Conservation (phyloP, 257 asterid genomes). For the Solanum clarkiae region DNA sequence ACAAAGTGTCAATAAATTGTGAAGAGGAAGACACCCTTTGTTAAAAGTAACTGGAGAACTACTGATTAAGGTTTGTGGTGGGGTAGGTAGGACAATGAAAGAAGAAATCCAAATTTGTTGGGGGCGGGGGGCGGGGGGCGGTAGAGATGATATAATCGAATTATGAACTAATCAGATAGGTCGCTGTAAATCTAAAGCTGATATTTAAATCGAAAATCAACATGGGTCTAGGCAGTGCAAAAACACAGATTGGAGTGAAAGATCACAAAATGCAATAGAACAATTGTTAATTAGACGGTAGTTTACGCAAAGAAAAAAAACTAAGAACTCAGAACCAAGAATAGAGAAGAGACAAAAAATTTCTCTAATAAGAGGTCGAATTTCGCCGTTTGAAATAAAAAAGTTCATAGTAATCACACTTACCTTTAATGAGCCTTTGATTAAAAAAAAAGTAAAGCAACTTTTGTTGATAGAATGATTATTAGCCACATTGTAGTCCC, state of each 20-base stretch:
- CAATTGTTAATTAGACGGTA: background rate
- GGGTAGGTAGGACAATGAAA: background rate
- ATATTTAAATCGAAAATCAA: too few species aligned
- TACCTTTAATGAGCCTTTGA: background rate
- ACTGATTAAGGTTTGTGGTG: background rate
- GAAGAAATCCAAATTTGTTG: background rate
- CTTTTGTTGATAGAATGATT: background rate
- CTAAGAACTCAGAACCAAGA: background rate
- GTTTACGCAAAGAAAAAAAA: background rate
- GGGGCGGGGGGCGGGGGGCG: background rate
- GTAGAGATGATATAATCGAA: too few species aligned
- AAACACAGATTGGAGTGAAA: background rate
- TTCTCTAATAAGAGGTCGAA: background rate
- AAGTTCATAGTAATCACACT: background rate
- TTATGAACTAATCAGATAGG: too few species aligned
- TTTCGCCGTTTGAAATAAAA: background rate
- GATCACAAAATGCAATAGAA: background rate
- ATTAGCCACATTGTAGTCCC: background rate
- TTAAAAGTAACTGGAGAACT: background rate
- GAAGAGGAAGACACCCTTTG: background rate
- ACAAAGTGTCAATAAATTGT: background rate
- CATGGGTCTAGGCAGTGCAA: too few species aligned
- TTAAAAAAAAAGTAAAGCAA: background rate
- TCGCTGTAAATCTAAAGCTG: too few species aligned
- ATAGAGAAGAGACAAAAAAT: rapidly evolving